These are phyloP conservation scores for Boletus rex-veris DNA, from an alignment of 768 basidiomycete species.

Conservation along the genomic window DNA sequence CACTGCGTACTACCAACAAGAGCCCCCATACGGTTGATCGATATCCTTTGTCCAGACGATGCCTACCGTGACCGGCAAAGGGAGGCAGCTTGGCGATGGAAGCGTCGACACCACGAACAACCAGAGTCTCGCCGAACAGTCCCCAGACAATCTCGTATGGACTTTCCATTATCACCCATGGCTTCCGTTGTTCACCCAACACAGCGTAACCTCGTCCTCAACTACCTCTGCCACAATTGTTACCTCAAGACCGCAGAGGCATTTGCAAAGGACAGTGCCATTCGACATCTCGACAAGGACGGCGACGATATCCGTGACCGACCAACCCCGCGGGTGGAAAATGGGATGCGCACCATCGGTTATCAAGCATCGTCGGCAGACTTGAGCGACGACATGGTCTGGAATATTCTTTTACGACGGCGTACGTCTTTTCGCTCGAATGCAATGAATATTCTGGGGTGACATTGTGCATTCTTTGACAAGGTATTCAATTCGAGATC, in stretches of 20 bases:
- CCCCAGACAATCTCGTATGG: slow-evolving; percentile 45
- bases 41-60: slow-evolving; percentile 11
- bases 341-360: not conserved
- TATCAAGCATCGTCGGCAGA: slow-evolving; percentile 21
- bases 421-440: slow-evolving; percentile 35
- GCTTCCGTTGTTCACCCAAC: slow-evolving; percentile 1
- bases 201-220: slow-evolving; percentile 67
- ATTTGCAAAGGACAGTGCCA: slow-evolving; percentile 60
- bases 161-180: not conserved
- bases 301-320: slow-evolving; percentile 53
- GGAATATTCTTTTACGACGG: slow-evolving; percentile 50
- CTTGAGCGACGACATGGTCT: slow-evolving; percentile 39
- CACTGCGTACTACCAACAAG: not conserved
- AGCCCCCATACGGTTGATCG: not conserved
- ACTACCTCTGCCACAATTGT: slow-evolving; percentile 73
- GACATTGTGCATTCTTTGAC: not conserved
- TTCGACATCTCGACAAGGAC: slow-evolving; percentile 63
- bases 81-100: slow-evolving; percentile 8
- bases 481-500: slow-evolving; percentile 69
- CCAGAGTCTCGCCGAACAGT: slow-evolving; percentile 29
- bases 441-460: not conserved
- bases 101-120: slow-evolving; percentile 13
- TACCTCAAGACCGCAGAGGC: slow-evolving; percentile 69
- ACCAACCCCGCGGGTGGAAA: slow-evolving; percentile 19
- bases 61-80: slow-evolving; percentile 18